Base-by-base conservation (phyloP, 768 basidiomycete genomes). In the Auricularia cornea region DNA sequence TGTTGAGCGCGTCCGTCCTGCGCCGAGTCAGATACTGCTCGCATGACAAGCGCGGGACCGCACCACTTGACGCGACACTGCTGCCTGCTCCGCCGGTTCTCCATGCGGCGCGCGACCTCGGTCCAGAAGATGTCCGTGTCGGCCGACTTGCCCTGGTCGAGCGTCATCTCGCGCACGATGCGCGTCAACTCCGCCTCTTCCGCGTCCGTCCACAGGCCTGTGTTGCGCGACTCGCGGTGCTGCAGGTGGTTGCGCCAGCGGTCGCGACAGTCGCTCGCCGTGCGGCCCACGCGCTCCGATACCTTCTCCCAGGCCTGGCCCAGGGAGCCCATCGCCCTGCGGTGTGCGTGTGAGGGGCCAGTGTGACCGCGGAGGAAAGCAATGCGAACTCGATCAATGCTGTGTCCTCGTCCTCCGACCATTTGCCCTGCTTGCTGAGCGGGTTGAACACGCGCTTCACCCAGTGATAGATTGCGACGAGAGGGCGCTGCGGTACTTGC, bases 51-150 rank as follows among this genome's bases (percentile, higher is more conserved):
- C 31, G 11, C 48, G 10, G 8, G 1, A 5, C 8, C 74, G 61
- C 64, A 90, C 90, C 92, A 94, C 82, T 94, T 94, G 52, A 89
- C 89, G 59, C 92, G 81, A 76, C 92, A 93, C 72, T 94, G 92
- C 68, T 92, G 89, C 66, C 91, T 80, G 38, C 86, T 85, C 59
- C 92, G 82, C 59, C 73, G 87, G 28, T 85, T 83, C 41, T 85
- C 88, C 92, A 94, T 93, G 56, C 81, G 79, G 59, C 87, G 81
- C 65, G 86, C 86, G 41, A 94, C 89, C 60, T 80, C 80, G 18
- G 85, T 83, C 92, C 92, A 94, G 74, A 91, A 92, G 35, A 92
- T 84, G 66, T 93, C 91, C 26, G 16, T 18, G 48, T 67, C 62
- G 18, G 29, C 61, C 61, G 84, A 85, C 69, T 84, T 85, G n/a